Base-by-base conservation (phyloP, 2,329 filamentous ascomycete species). In the Camillea tinctor region DNA sequence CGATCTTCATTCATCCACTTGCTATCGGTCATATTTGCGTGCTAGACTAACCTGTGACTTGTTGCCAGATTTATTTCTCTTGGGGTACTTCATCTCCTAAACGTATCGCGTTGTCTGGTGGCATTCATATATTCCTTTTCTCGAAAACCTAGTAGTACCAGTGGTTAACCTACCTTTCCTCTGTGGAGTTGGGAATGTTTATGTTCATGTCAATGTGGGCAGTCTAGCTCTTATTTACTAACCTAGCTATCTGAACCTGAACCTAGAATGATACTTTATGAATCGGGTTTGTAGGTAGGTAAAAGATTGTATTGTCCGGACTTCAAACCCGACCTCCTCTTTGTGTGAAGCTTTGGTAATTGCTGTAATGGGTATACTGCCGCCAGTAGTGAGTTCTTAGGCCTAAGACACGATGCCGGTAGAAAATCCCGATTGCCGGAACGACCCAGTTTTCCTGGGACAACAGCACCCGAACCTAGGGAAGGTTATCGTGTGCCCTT, bases 1-100 rank as follows among this genome's bases (percentile, higher is more conserved):
- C 82, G 80, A 76, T 76, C 71, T 75, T 71, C 74, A 82, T 68
- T 77, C 74, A 59, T 72, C 76, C 74, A 84, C 80, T 83, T 76
- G 71, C 74, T 77, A 70, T 78, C 79, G 82, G 83, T 86, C 83
- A 86, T 82, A 85, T 84, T 83, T 82, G 74, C 75, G 80, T 84
- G 83, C 82, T 71, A 85, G 81, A 86, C 61, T 61, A 78, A 82
- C 59, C 66, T 65, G 69, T 68, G 71, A 68, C 26, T 64, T 66
- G 71, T 62, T 68, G 63, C 68, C 68, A 63, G 57, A 60, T 61
- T 44, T 26, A 54, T 52, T 60, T 55, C 21, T 59, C 55, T 55
- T 62, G 68, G 66, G 65, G 62, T 67, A 61, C 57, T 63, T 58
- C n/a, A 57, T 60, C 59, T 61, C 51, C 61, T 57, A 64, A 64